phyloP scores from a whole-genome alignment of 2,329 filamentous ascomycete species.

The Trichoderma breve region DNA sequence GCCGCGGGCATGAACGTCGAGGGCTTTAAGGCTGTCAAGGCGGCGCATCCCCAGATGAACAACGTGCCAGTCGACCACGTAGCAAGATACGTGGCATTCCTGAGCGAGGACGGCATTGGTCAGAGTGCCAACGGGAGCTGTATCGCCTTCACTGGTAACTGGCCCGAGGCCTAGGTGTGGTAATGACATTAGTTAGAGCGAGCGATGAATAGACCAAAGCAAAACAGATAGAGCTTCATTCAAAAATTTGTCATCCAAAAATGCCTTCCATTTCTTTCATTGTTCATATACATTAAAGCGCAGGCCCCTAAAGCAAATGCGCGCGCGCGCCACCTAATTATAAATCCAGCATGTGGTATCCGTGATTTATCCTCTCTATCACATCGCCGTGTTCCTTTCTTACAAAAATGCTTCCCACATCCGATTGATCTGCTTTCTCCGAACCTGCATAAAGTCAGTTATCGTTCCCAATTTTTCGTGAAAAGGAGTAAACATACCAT shows the following conservation, averaged over 20 bases:
- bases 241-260: background rate
- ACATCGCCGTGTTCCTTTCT: slow-evolving; percentile 12
- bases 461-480: slow-evolving; percentile 26
- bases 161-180: slow-evolving; percentile 33
- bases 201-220: background rate
- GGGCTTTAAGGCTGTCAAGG: slow-evolving; percentile 30
- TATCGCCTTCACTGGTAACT: slow-evolving; percentile 37
- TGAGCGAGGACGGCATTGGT: slow-evolving; percentile 32
- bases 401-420: slow-evolving; percentile 52
- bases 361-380: slow-evolving; percentile 21
- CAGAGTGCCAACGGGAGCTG: slow-evolving; percentile 36
- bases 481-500: slow-evolving; percentile 62
- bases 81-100: slow-evolving; percentile 40
- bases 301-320: background rate
- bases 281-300: slow-evolving; percentile 17
- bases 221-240: background rate
- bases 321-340: slow-evolving; percentile 2
- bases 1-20: slow-evolving; percentile 34
- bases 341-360: slow-evolving; percentile 10
- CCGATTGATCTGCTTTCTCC: slow-evolving; percentile 66
- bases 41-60: slow-evolving; percentile 31
- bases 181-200: background rate
- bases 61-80: slow-evolving; percentile 36
- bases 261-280: background rate
- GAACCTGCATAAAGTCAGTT: slow-evolving; percentile 43